phyloP scores from a whole-genome alignment of 2,329 filamentous ascomycete genomes.

The Sclerotinia glacialis region DNA sequence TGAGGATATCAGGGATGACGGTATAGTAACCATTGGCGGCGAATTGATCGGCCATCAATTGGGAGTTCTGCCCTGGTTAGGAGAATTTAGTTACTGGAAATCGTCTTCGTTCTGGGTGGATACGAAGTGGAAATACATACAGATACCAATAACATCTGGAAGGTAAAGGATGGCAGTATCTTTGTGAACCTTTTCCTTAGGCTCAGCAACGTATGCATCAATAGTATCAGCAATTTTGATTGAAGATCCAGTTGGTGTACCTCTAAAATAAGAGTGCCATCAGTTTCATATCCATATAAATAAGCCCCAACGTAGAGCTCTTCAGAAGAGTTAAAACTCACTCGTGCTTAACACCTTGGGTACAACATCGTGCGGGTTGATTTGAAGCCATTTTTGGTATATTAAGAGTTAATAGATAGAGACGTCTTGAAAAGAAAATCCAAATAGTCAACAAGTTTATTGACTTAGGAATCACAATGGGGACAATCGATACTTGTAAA shows the following conservation, averaged over 20 bases:
- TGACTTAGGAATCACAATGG: neutral
- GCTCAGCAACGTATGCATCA: constrained; percentile 38
- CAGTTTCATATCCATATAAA: neutral
- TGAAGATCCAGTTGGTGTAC: constrained; percentile 34
- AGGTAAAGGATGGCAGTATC: constrained; percentile 38
- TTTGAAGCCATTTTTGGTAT: constrained; percentile 38
- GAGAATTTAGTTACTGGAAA: constrained; percentile 30
- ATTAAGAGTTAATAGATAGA: neutral
- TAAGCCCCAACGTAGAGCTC: neutral
- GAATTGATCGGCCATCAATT: constrained; percentile 71
- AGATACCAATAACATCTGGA: constrained; percentile 39
- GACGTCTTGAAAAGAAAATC: neutral
- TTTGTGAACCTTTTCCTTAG: constrained; percentile 34
- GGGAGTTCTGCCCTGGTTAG: constrained; percentile 49
- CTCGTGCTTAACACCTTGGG: constrained; percentile 39
- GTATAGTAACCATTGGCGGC: constrained; percentile 57
- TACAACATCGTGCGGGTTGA: constrained; percentile 39
- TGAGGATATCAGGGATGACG: constrained; percentile 68
- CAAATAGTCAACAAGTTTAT: neutral
- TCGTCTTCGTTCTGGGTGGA: neutral
- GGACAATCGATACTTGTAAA: neutral
- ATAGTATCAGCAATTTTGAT: constrained; percentile 36
- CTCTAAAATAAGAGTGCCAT: constrained; percentile 26
- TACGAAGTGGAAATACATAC: neutral
- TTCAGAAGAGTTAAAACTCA: constrained; percentile 24